These are phyloP conservation scores for Sclerotiophoma versabilis DNA, from an alignment of 2,329 filamentous ascomycete genomes.

Conservation along the genomic window DNA sequence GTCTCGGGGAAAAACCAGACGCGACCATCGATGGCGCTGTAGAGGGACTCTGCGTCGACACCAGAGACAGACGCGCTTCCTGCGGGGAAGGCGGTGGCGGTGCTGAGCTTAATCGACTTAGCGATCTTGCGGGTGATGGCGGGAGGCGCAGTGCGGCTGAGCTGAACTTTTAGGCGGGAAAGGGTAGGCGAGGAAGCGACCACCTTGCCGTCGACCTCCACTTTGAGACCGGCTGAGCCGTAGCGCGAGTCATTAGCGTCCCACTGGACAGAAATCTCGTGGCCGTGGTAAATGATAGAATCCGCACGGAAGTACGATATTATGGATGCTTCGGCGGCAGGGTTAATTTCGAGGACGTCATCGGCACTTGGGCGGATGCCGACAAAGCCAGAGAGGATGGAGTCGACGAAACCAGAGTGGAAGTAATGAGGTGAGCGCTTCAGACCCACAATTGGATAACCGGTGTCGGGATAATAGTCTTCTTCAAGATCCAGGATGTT, in stretches of 20 bases:
- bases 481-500: conserved; percentile 51
- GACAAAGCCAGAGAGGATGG: conserved; percentile 52
- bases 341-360: conserved; percentile 52
- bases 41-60: conserved; percentile 32
- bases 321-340: conserved; percentile 41
- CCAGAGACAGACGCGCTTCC: conserved; percentile 42
- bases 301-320: conserved; percentile 54
- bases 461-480: conserved; percentile 55
- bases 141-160: conserved; percentile 30
- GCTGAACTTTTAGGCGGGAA: conserved; percentile 30
- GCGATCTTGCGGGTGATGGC: conserved; percentile 43
- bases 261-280: conserved; percentile 53
- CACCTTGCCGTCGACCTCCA: conserved; percentile 47
- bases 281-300: conserved; percentile 53
- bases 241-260: conserved; percentile 47
- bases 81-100: conserved; percentile 36
- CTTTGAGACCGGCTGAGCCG: conserved; percentile 38
- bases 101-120: conserved; percentile 48
- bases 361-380: conserved; percentile 52
- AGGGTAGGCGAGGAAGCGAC: conserved; percentile 41
- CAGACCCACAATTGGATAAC: conserved; percentile 52
- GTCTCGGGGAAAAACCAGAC: conserved; percentile 50
- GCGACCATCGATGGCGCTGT: conserved; percentile 51
- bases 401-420: conserved; percentile 55
- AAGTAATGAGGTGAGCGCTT: conserved; percentile 55